Evolutionary conservation across 768 basidiomycete species (phyloP), one percentile per base, ranked within the genome.

Genomic region (Tricholoma matsutake): DNA sequence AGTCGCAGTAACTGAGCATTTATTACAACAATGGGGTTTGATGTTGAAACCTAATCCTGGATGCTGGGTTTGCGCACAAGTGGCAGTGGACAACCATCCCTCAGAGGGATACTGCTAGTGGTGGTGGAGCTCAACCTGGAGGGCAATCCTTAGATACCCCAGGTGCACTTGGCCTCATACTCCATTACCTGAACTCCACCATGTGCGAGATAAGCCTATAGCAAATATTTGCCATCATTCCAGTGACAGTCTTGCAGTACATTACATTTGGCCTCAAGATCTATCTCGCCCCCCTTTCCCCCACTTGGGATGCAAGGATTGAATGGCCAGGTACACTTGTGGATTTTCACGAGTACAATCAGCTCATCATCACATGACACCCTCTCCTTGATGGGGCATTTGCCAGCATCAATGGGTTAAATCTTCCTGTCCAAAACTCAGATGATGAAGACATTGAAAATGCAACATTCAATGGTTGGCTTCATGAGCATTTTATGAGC

Each of bases 1-100:
- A 73, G 72, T 43, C 64, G 57, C 5, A 69, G 68, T 61, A 73
- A 81, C 57, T 62, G 73, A 3, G 78, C 76, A 5, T 81, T 73
- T 62, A 81, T 82, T 34, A 81, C 76, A 0, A 82, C 77, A 0
- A 80, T 80, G 78, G 76, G 78, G 1, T 73, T 79, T 60, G 70
- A 80, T 68, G 69, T 73, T 2, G 57, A 13, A 1, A 79, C 76
- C 9, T 32, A 4, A 32, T 32, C 32, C 32, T 32, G 32, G 32
- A 32, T 32, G 32, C 32, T 32, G 32, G 32, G 32, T 32, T 32
- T 32, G 32, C 32, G 32, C 32, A 32, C 32, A 32, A 32, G 32
- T 73, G 71, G 72, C 18, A 72, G 4, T 51, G 37, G 1, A 64
- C 39, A 10, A 58, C 9, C 11, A 37, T 32, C 32, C 32, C 32